Base-by-base conservation (phyloP, 2,329 filamentous ascomycete species). In the Penicillium sp. region DNA sequence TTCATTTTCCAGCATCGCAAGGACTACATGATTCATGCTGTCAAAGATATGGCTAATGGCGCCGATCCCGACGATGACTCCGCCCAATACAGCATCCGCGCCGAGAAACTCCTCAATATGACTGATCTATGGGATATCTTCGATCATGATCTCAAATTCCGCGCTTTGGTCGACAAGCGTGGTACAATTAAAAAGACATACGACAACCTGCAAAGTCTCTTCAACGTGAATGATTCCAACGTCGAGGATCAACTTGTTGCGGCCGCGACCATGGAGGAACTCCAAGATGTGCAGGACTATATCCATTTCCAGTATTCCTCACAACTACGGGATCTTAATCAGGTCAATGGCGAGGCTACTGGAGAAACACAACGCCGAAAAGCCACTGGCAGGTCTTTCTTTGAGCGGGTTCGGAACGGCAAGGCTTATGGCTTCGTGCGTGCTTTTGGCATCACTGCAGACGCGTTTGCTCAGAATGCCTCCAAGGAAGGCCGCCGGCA, bases 1-100 rank as follows among this genome's bases (percentile, higher is more conserved):
- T 99, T 96, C 73, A 94, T 99, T 65, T 97, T 97, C 75, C 93
- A 97, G 73, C 94, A 99, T 70, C 91, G 94, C 60, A 96, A 97
- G 75, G 94, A 99, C 73, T 99, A 97, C 70, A 83, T 99, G 43
- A 95, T 99, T 55, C 91, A 97, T 69, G 89, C 90, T 25, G 88
- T 87, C 63, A 92, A 90, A 70, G 77, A 82, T n/a, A 78, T 82
- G 39, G 82, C 84, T 7, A 86, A 78, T 72, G 86, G 70, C 75
- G 79, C 85, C 61, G 81, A 87, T 56, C 88, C 93, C 63, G 83
- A 84, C 9, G 87, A 91, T 66, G 86, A 83, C 1, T 86, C 87
- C 6, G 59, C 60, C 2, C 87, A 91, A 57, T 90, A 87, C 69
- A 86, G 87, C 55, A 85, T 93, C 56, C 80, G 79, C 58, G 92